Conservation (phyloP, 2,329 filamentous ascomycete genomes). For the Biscogniauxia sp. region DNA sequence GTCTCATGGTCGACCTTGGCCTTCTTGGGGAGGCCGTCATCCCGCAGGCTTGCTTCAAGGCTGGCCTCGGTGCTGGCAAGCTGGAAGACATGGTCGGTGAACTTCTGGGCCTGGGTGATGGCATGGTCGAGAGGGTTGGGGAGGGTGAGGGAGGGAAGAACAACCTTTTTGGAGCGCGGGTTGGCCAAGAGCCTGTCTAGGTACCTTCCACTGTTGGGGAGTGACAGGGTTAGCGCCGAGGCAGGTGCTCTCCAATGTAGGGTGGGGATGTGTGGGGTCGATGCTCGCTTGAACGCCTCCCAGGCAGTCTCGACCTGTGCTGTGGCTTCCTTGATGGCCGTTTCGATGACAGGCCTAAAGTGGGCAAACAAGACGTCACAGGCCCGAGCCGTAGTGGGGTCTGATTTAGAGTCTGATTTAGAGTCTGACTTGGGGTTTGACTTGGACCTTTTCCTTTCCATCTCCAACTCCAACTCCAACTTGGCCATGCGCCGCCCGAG, state of each 20-base stretch:
- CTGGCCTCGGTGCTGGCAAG: conserved; percentile 17
- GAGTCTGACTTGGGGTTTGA: neutral
- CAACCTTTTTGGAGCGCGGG: neutral
- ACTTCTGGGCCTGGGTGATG: conserved; percentile 23
- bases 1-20: neutral
- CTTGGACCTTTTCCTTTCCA: conserved; percentile 31
- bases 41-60: conserved; percentile 7
- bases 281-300: conserved; percentile 38
- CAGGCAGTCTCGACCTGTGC: conserved; percentile 36
- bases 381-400: neutral
- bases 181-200: conserved; percentile 22
- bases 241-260: conserved; percentile 39
- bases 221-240: conserved; percentile 33
- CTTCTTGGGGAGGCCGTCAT: neutral
- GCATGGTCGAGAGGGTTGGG: conserved; percentile 20
- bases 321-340: conserved; percentile 30
- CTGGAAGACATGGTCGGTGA: conserved; percentile 18
- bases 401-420: no score
- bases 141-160: conserved; percentile 10
- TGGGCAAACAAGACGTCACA: conserved; percentile 28
- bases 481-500: conserved; percentile 58
- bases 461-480: conserved; percentile 48
- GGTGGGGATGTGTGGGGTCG: conserved; percentile 37
- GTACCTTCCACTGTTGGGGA: conserved; percentile 40
- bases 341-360: conserved; percentile 29